Conservation (phyloP, 202 grass and related monocot genomes). For the Setaria viridis region DNA sequence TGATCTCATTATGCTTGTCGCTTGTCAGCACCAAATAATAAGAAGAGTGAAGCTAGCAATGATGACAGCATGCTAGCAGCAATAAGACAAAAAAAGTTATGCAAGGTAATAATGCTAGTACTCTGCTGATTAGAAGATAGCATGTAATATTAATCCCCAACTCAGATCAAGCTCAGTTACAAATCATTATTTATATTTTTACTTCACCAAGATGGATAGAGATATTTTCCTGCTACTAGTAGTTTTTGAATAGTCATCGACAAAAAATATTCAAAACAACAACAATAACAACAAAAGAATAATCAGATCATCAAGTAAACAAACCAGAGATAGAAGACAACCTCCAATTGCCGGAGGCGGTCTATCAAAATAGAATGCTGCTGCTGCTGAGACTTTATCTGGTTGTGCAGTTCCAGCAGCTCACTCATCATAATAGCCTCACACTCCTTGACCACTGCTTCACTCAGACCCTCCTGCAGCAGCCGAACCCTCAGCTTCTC, state of each 20-base stretch:
- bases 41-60: not conserved
- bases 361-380: constrained; percentile 91
- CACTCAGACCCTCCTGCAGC: constrained; percentile 71
- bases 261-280: not conserved
- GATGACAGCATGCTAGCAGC: not conserved
- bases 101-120: not conserved
- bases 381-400: constrained; percentile 71
- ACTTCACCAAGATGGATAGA: not conserved
- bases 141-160: constrained; percentile 15
- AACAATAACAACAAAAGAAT: not conserved
- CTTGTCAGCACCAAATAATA: not conserved
- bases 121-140: constrained; percentile 11
- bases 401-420: constrained; percentile 71
- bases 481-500: constrained; percentile 72
- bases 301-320: constrained; percentile 32
- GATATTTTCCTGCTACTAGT: constrained; percentile 1
- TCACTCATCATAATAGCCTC: constrained; percentile 90
- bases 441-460: constrained; percentile 76
- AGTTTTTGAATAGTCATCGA: not conserved
- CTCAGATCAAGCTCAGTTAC: not conserved
- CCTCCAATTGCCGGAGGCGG: constrained; percentile 89
- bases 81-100: constrained; percentile 14
- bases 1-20: constrained; percentile 18
- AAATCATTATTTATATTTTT: constrained; percentile 1
- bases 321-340: constrained; percentile 53